phyloP scores from a whole-genome alignment of 208 protist species.

The Herpetomonas samuelpessoai region DNA sequence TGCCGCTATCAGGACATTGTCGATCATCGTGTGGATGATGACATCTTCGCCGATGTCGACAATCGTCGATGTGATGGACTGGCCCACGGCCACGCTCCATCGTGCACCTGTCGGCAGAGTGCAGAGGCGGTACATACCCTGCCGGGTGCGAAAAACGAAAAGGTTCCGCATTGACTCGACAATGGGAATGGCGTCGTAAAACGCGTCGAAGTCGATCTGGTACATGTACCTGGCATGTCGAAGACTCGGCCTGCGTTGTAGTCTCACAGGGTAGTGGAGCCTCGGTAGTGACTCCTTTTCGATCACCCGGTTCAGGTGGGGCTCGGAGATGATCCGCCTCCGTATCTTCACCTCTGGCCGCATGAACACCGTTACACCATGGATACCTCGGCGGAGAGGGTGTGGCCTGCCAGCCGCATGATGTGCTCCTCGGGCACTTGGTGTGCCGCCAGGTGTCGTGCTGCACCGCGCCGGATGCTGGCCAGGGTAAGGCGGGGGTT shows the following conservation, averaged over 20 bases:
- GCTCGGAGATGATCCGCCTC: slow-evolving; percentile 18
- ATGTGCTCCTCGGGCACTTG: too few species aligned
- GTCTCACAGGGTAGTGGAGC: slow-evolving; percentile 7
- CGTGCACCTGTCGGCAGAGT: slow-evolving; percentile 20
- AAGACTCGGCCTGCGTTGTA: slow-evolving; percentile 14
- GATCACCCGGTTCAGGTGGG: slow-evolving; percentile 20
- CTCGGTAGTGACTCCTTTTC: slow-evolving; percentile 11
- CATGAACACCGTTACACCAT: slow-evolving; percentile 10
- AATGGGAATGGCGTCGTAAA: slow-evolving; percentile 25
- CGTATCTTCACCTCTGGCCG: slow-evolving; percentile 17
- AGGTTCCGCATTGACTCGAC: slow-evolving; percentile 5
- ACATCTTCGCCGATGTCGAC: slow-evolving; percentile 14
- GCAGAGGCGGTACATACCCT: slow-evolving; percentile 10
- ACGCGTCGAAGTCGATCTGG: slow-evolving; percentile 25
- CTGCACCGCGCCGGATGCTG: too few species aligned
- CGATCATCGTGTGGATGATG: slow-evolving; percentile 20
- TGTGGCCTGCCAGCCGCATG: too few species aligned
- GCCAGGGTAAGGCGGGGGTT: too few species aligned
- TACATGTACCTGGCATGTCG: slow-evolving; percentile 17
- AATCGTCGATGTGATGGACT: slow-evolving; percentile 20
- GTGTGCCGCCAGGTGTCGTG: too few species aligned
- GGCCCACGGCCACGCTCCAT: slow-evolving; percentile 16
- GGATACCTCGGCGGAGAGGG: background rate
- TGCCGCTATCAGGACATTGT: slow-evolving; percentile 22
- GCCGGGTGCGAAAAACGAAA: slow-evolving; percentile 14